Evolutionary conservation across 306 rosid genomes (phyloP), one percentile per base, ranked within the genome.

Genomic region (Fragaria ananassa): DNA sequence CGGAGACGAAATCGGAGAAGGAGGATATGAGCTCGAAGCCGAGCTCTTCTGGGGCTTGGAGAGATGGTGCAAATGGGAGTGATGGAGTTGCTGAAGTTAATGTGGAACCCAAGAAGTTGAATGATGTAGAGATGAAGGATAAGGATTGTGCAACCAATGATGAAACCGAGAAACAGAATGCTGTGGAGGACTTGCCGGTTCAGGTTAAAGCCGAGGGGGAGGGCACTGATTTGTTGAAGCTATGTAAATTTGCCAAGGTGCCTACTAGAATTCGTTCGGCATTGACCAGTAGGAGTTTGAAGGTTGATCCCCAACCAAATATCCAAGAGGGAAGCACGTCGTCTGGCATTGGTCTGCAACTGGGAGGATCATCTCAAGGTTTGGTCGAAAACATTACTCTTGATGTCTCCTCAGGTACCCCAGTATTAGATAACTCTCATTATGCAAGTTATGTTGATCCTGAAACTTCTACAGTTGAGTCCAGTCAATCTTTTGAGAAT

Each of bases 181-280:
- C 70, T 57, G 80, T 75, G 17, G 85, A 84, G 88, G 83, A 83
- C 60, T 78, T 83, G 27, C 83, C 85, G 46, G 41, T 67, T 21
- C 82, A 79, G 79, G 80, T 74, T 23, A 76, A 74, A 69, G 88
- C 61, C 68, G 91, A 84, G 71, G 77, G 71, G 63, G 81, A 73
- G 74, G 81, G 68, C 47, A 76, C 83, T 75, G 90, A 91, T 88
- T 85, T 92, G 44, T 84, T 90, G 60, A 85, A 90, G 14, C 79
- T 87, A 0, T 88, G 94, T 81, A 88, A 87, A 70, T 90, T 85
- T 78, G 85, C 87, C 37, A 92, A 90, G 91, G 91, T 90, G 63
- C 98, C 98, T 72, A 91, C 98, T 21, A 90, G 79, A 81, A 89
- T 75, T 1, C 97, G 98, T 66, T 87, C 97, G 56, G 85, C 91